phyloP scores from a whole-genome alignment of 805 yeast genomes.

The Lipomyces mesembrius region DNA sequence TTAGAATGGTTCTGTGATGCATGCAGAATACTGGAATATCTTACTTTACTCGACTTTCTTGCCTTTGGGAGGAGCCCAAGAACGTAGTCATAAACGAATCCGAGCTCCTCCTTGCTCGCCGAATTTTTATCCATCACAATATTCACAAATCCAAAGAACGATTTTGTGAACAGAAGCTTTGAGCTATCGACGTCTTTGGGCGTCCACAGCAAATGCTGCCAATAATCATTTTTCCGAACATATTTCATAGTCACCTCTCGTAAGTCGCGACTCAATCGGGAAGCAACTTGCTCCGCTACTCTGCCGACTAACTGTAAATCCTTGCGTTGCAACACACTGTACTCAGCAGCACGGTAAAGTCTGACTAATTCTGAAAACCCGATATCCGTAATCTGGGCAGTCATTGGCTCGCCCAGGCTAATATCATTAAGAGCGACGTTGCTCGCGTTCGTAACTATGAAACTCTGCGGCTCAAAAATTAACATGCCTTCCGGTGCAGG shows the following conservation, averaged over 20 bases:
- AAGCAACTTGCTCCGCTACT: neutral
- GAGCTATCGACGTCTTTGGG: neutral
- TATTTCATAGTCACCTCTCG: neutral
- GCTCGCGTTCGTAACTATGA: neutral
- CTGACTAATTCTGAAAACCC: neutral
- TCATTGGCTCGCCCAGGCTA: neutral
- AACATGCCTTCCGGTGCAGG: neutral
- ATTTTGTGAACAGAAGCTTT: neutral
- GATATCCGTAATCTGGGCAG: neutral
- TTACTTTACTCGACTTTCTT: neutral
- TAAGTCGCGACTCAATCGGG: neutral
- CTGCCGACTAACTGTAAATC: neutral
- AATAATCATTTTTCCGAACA: neutral
- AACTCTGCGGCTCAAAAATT: neutral
- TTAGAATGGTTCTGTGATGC: neutral
- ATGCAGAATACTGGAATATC: neutral
- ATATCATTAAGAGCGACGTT: neutral
- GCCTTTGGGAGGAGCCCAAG: neutral
- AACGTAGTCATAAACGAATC: neutral
- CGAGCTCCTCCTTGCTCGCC: neutral
- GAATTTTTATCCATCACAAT: neutral
- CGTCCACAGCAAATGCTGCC: slow-evolving; percentile 9
- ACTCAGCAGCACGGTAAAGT: neutral
- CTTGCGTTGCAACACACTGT: neutral
- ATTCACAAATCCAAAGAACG: neutral